These are phyloP conservation scores for Eustoma russellianum DNA, from an alignment of 257 asterid species.

Conservation along the genomic window DNA sequence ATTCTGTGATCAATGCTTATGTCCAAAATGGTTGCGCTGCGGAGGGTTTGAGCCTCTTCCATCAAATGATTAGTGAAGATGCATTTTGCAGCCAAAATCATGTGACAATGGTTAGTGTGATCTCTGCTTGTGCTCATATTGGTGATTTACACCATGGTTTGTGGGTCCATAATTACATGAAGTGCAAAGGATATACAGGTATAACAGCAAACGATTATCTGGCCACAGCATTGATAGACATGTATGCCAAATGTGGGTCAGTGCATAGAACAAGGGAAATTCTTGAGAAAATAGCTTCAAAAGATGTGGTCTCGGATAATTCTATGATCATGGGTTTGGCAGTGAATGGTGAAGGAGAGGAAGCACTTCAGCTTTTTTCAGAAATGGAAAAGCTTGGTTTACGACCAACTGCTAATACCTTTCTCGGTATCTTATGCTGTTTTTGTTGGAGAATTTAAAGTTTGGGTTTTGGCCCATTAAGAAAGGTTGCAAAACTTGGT, in stretches of 20 bases:
- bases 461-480: too few species aligned
- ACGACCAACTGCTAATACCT: slow-evolving; percentile 36
- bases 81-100: slow-evolving; percentile 49
- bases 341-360: slow-evolving; percentile 50
- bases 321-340: slow-evolving; percentile 83
- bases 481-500: too few species aligned
- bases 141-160: slow-evolving; percentile 57
- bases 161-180: slow-evolving; percentile 55
- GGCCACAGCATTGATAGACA: slow-evolving; percentile 65
- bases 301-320: slow-evolving; percentile 59
- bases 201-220: slow-evolving; percentile 47
- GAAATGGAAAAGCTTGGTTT: slow-evolving; percentile 29
- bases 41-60: slow-evolving; percentile 48
- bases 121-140: slow-evolving; percentile 67
- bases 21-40: slow-evolving; percentile 40
- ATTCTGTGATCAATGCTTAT: slow-evolving; percentile 50
- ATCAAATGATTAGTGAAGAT: slow-evolving; percentile 33
- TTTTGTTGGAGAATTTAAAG: too few species aligned
- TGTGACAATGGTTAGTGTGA: slow-evolving; percentile 65
- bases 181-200: slow-evolving; percentile 29
- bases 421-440: slow-evolving; percentile 43
- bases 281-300: slow-evolving; percentile 28
- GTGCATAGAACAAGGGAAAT: slow-evolving; percentile 36
- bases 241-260: slow-evolving; percentile 69
- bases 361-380: slow-evolving; percentile 39